Conservation (phyloP, 2,329 filamentous ascomycete genomes). For the Fusarium sambucinum region DNA sequence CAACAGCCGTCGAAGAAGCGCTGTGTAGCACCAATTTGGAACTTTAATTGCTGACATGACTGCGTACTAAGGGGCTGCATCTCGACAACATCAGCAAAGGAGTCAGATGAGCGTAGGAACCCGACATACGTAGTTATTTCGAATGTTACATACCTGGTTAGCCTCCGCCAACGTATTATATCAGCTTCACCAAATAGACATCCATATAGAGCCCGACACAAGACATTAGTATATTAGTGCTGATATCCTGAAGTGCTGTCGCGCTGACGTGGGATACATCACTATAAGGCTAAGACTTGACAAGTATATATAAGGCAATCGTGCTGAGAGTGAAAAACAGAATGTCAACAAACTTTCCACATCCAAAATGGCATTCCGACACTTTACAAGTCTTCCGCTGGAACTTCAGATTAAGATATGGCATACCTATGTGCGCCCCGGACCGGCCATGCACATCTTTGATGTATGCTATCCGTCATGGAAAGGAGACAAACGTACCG, state of each 20-base stretch:
- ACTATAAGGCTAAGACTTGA: not conserved
- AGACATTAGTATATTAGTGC: conserved; percentile 17
- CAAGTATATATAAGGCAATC: not conserved
- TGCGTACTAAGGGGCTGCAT: not conserved
- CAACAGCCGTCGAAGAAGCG: not conserved
- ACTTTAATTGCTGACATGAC: not conserved
- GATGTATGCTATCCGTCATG: conserved; percentile 48
- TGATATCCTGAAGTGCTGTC: conserved; percentile 3
- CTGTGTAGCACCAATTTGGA: not conserved
- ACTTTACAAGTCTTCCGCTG: conserved; percentile 38
- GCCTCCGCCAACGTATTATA: not conserved
- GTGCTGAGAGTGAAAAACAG: not conserved
- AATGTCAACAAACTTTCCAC: not conserved
- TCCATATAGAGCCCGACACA: conserved; percentile 3
- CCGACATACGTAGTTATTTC: not conserved
- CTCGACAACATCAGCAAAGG: not conserved
- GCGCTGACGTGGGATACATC: conserved; percentile 20
- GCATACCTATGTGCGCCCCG: conserved; percentile 31
- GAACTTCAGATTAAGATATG: conserved; percentile 46
- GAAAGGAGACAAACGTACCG: conserved; percentile 23
- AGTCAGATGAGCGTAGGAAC: not conserved
- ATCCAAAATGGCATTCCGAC: conserved; percentile 38
- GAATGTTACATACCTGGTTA: conserved; percentile 1
- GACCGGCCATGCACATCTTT: conserved; percentile 47
- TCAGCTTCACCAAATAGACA: not conserved